Conservation (phyloP, 1,284 basidiomycete species). For the Cutaneotrichosporon sp. region DNA sequence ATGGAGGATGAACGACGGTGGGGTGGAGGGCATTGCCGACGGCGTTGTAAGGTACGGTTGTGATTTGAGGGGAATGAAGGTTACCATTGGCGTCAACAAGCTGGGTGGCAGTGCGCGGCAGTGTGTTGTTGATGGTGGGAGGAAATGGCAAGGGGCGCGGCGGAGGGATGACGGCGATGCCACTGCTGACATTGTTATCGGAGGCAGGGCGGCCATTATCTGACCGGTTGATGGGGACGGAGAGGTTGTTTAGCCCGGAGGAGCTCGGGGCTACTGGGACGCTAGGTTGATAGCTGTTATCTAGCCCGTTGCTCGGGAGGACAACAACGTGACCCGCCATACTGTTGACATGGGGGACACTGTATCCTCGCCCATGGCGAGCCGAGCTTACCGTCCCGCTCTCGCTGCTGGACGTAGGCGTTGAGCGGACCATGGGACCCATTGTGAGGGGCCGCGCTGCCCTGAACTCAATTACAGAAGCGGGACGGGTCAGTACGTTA, state of each 20-base stretch:
- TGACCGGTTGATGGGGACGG: not conserved
- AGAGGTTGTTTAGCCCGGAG: not conserved
- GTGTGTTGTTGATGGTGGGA: not conserved
- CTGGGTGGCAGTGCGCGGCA: no score
- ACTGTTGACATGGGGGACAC: not conserved
- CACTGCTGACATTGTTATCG: not conserved
- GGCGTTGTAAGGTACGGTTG: not conserved
- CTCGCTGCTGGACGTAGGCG: not conserved
- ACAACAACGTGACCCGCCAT: not conserved
- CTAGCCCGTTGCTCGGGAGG: not conserved
- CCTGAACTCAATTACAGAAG: not conserved
- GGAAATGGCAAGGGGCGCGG: not conserved
- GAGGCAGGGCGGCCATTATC: not conserved
- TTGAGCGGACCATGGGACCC: not conserved
- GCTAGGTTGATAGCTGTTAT: not conserved
- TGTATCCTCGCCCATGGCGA: not conserved
- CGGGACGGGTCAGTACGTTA: not conserved
- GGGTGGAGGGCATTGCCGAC: not conserved
- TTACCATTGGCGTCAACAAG: not conserved
- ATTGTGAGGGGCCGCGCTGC: not conserved
- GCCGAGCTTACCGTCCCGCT: not conserved
- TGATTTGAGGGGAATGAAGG: not conserved
- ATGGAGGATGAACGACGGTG: not conserved
- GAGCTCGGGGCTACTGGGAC: not conserved
- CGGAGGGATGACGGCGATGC: not conserved